phyloP scores from a whole-genome alignment of 1,284 basidiomycete genomes.

The Papiliotrema fonsecae region DNA sequence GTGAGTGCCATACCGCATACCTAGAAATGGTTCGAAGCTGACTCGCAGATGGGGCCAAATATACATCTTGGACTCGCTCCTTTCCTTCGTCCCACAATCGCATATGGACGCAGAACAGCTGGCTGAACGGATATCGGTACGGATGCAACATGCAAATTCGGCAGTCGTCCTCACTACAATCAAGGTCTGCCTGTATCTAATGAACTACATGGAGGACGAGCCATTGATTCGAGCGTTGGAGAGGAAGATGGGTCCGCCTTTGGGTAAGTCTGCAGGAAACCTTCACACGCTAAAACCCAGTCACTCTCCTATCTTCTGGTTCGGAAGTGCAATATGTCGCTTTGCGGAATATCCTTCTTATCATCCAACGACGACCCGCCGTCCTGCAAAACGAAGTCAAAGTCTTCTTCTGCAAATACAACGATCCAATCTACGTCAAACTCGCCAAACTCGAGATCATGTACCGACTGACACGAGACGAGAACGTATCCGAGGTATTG shows the following conservation, averaged over 20 bases:
- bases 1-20: slow-evolving; percentile 54
- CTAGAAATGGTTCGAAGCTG: slow-evolving; percentile 8
- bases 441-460: slow-evolving; percentile 98
- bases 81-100: slow-evolving; percentile 86
- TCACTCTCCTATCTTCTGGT: slow-evolving; percentile 58
- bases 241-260: slow-evolving; percentile 93
- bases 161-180: slow-evolving; percentile 90
- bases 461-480: slow-evolving; percentile 86
- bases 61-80: slow-evolving; percentile 90
- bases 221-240: slow-evolving; percentile 82
- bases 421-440: slow-evolving; percentile 97
- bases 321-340: slow-evolving; percentile 90
- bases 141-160: slow-evolving; percentile 92
- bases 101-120: slow-evolving; percentile 87
- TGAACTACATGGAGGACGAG: slow-evolving; percentile 98
- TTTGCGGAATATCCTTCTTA: slow-evolving; percentile 89
- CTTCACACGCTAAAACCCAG: slow-evolving; percentile 28
- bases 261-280: slow-evolving; percentile 57
- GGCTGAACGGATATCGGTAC: slow-evolving; percentile 86
- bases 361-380: slow-evolving; percentile 86
- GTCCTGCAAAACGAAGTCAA: slow-evolving; percentile 92
- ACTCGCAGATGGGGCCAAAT: slow-evolving; percentile 89
- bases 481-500: slow-evolving; percentile 88
- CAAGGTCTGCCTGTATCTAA: slow-evolving; percentile 91
- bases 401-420: slow-evolving; percentile 99